Conservation (phyloP, 2,329 filamentous ascomycete species). For the Beauveria sp. region DNA sequence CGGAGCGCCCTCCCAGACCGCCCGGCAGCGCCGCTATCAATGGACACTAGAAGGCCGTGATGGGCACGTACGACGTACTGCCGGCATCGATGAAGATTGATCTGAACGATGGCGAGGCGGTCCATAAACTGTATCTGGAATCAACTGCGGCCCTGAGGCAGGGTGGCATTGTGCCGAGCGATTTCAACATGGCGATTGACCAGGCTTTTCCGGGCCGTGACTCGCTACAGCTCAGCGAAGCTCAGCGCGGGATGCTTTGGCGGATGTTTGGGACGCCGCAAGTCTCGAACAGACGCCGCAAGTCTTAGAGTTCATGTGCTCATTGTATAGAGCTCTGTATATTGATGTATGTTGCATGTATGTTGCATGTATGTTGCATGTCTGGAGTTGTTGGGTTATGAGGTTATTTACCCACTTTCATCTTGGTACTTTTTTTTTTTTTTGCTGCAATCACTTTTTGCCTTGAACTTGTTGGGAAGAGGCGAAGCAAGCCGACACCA, state of each 20-base stretch:
- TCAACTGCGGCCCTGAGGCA: neutral
- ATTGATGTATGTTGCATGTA: conserved; percentile 13
- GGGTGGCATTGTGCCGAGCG: neutral
- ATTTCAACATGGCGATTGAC: neutral
- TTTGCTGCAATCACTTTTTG: too few relatives aligned
- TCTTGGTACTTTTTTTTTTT: neutral
- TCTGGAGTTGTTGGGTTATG: conserved; percentile 4
- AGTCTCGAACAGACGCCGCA: neutral
- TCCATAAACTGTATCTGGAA: neutral
- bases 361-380: conserved; percentile 12
- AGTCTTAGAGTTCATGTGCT: neutral
- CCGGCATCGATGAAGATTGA: neutral
- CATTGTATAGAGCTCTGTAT: conserved; percentile 3
- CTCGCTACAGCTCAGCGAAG: neutral
- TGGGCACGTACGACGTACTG: neutral
- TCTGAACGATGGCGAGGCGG: neutral
- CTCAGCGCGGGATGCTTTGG: neutral
- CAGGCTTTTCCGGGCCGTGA: neutral
- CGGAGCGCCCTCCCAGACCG: conserved; percentile 37
- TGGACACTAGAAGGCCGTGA: conserved; percentile 32
- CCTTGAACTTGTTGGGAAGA: too few relatives aligned
- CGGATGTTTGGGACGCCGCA: neutral
- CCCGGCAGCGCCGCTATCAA: conserved; percentile 31
- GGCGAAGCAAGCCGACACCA: too few relatives aligned
- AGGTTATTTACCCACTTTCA: conserved; percentile 1